Percentiles rank a stretch among this genome's conserved stretches.
Conservation (phyloP, 257 asterid genomes). For the Schizonepeta tenuifolia region DNA sequence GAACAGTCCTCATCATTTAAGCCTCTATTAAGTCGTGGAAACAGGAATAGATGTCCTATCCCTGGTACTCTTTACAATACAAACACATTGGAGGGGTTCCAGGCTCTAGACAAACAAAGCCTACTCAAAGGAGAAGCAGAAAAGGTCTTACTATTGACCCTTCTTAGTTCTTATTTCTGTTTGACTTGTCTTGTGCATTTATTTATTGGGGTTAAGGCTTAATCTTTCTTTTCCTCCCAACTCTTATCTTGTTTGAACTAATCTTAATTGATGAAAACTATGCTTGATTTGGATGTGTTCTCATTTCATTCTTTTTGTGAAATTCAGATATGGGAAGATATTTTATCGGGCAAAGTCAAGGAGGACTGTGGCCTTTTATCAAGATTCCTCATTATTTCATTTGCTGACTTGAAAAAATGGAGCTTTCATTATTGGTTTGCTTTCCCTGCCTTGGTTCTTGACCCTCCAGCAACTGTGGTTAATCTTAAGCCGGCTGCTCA, state of each 20-base stretch:
- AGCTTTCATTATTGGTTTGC: conserved; percentile 94
- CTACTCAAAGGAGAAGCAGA: conserved; percentile 68
- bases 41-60: conserved; percentile 86
- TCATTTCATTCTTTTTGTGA: conserved; percentile 30
- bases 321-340: conserved; percentile 87
- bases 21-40: conserved; percentile 53
- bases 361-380: conserved; percentile 71
- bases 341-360: conserved; percentile 77
- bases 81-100: conserved; percentile 83
- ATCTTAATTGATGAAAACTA: conserved; percentile 17
- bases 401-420: conserved; percentile 97
- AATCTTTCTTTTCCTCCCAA: background rate
- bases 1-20: conserved; percentile 40
- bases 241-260: background rate
- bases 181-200: conserved; percentile 1
- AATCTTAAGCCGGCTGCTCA: conserved; percentile 73
- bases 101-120: conserved; percentile 72
- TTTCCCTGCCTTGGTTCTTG: conserved; percentile 84
- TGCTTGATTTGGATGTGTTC: conserved; percentile 22
- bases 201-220: background rate
- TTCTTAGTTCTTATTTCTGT: background rate
- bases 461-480: conserved; percentile 79
- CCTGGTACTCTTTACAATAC: conserved; percentile 88
- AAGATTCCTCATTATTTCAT: conserved; percentile 86
- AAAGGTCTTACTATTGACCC: conserved; percentile 49